Conservation (phyloP, 345 rosid genomes). For the Anacardium occidentale region DNA sequence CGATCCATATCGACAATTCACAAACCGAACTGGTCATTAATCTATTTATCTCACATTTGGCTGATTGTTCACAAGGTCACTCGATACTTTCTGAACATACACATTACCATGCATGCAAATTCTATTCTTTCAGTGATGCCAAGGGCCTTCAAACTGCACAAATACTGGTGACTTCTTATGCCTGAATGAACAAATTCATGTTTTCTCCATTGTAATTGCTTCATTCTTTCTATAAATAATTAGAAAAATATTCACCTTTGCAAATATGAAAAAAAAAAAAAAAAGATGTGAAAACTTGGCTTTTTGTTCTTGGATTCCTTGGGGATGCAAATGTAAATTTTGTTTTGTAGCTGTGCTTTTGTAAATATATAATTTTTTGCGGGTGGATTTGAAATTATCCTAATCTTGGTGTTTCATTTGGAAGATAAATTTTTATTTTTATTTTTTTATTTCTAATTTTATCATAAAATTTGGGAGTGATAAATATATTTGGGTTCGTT, state of each 20-base stretch:
- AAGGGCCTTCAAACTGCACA: neutral
- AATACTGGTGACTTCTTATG: neutral
- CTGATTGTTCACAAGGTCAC: neutral
- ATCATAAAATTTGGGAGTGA: too few relatives aligned
- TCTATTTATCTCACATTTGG: neutral
- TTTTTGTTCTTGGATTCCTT: neutral
- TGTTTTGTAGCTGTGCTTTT: neutral
- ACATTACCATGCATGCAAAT: neutral
- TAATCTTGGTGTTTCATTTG: neutral
- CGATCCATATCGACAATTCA: conserved; percentile 52
- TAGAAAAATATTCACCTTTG: too few relatives aligned
- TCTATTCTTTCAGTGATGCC: neutral
- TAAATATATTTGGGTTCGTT: too few relatives aligned
- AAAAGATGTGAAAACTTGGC: neutral
- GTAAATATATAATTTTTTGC: neutral
- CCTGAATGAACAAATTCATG: neutral
- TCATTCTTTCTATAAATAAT: neutral
- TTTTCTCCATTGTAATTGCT: neutral
- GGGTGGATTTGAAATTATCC: neutral
- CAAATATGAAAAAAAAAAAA: too few relatives aligned
- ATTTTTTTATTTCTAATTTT: too few relatives aligned
- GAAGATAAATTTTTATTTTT: too few relatives aligned
- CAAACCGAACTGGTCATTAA: conserved; percentile 28
- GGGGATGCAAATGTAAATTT: neutral
- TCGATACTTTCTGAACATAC: neutral